A percentile compares a stretch with the other conserved stretches of the same genome.
Evolutionary conservation across 2,329 filamentous ascomycete genomes (phyloP).

Genomic region (Paramyrothecium sp.): DNA sequence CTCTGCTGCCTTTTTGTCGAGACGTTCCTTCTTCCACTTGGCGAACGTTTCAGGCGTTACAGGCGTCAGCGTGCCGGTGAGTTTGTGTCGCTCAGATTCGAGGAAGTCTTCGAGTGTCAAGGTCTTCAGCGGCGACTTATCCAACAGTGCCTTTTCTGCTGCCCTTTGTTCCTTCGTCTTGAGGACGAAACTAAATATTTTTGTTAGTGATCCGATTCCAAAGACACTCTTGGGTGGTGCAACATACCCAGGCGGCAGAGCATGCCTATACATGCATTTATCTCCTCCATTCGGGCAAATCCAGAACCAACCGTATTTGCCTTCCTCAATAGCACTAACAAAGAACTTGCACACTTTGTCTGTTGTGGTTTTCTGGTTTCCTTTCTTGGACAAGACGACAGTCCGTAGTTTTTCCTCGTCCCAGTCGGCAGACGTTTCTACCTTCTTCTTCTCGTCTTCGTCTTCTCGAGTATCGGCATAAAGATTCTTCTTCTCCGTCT

Average conservation of each 20-base stretch:
- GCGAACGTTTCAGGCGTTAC: constrained; percentile 91
- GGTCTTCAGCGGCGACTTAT: constrained; percentile 93
- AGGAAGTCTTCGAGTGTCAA: constrained; percentile 96
- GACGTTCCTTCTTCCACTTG: constrained; percentile 93
- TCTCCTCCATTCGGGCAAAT: constrained; percentile 93
- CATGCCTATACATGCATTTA: constrained; percentile 98
- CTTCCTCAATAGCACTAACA: constrained; percentile 94
- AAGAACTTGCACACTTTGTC: constrained; percentile 99
- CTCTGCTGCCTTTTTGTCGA: constrained; percentile 95
- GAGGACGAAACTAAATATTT: constrained; percentile 71
- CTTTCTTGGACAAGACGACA: constrained; percentile 93
- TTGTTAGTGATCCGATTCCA: constrained; percentile 19
- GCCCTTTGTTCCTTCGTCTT: constrained; percentile 98
- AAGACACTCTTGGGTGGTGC: background rate
- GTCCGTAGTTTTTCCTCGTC: constrained; percentile 92
- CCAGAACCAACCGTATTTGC: constrained; percentile 99
- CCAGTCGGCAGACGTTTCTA: constrained; percentile 94
- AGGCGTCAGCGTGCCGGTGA: constrained; percentile 86
- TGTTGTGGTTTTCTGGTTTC: constrained; percentile 90
- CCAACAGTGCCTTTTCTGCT: constrained; percentile 91
- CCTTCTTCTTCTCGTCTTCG: constrained; percentile 74
- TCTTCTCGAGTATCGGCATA: constrained; percentile 80
- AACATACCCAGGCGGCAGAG: constrained; percentile 86
- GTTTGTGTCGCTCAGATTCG: constrained; percentile 92
- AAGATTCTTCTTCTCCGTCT: constrained; percentile 86